Evolutionary conservation across 1,284 basidiomycete species (phyloP), one percentile per base, ranked within the genome.

Genomic region (Lentinus polychrous): DNA sequence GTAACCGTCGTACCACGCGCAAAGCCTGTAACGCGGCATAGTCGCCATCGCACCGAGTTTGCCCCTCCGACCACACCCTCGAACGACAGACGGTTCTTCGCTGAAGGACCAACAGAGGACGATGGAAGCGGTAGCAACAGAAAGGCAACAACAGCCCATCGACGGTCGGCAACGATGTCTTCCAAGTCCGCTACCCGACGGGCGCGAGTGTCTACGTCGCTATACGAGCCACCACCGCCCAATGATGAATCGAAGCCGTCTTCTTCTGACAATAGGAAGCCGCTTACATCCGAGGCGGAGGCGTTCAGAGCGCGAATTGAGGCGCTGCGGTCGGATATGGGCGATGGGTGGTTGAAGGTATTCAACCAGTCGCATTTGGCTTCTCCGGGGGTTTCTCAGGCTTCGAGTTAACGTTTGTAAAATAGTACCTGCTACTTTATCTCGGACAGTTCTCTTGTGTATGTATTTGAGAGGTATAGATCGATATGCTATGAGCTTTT

Each of bases 301-400:
- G 74, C 79, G 39, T 89, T 87, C 61, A 74, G 91, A 40, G 77
- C 79, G 51, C 75, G 76, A 57, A 88, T 94, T 52, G 91, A 93
- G 69, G 83, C 82, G 6, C 60, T 94, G 59, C 80, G 86, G 64
- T 74, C 79, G 51, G 91, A 93, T 58, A 90, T 93, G 74, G 90
- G 90, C 1, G 91, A 91, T 35, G 82, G 83, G 10, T 92, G 89
- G 89, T 60, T 91, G 58, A 88, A 86, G 68, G 86, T 91, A 47
- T 83, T 86, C 59, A 86, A 79, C 55, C 86, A 90, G 70, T 76
- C 73, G 35, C 72, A 74, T 52, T 59, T 66, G 49, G 60, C 55
- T 36, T 62, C 65, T 10, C 48, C 53, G 15, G 57, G 56, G 15
- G 57, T 57, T 12, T 41, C 49, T n/a, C n/a, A n/a, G n/a, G n/a